Evolutionary conservation across 768 basidiomycete genomes (phyloP), one percentile per base, ranked within the genome.

Genomic region (Mrakia frigida): DNA sequence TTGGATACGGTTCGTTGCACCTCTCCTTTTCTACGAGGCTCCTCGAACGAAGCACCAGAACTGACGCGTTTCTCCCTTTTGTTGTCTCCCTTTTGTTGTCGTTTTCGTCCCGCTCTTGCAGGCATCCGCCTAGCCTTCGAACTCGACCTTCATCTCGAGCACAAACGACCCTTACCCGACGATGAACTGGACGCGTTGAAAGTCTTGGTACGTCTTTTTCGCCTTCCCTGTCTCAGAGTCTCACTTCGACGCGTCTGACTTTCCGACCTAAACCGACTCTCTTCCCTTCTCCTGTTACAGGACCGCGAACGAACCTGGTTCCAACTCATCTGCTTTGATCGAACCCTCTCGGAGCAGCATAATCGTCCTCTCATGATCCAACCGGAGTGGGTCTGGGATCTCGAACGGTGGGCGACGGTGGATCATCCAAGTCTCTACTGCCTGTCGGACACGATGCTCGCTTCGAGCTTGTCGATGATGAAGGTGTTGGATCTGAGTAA

Each of bases 371-470:
- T 67, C 1, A 80, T 80, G 79, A 76, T 77, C 60, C 61, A 61
- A 1, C 74, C 56, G 16, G 74, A 74, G 33, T 68, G 50, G 21
- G 21, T 46, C 6, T 56, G 73, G 31, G 56, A 65, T 3, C 46
- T 74, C 33, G 43, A 60, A 10, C 43, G 53, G 7, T 79, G 74
- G 76, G n/a, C 70, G 21, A 21, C 35, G 28, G 61, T n/a, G 6
- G 60, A 65, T 46, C 63, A 52, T 67, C 63, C 74, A 3, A 41
- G 75, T 3, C 50, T 67, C n/a, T 74, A 70, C 46, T 79, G 78
- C 31, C 37, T 73, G 16, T 71, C 78, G 21, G 79, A 80, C 70
- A 74, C 77, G 14, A 80, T 80, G 79, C 73, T 79, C 21, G 74
- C 78, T 0, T 70, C 76, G 11, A 75, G 53, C 7, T 35, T 75